These are phyloP conservation scores for Pisolithus thermaeus DNA, from an alignment of 1,284 basidiomycete genomes.

Conservation along the genomic window DNA sequence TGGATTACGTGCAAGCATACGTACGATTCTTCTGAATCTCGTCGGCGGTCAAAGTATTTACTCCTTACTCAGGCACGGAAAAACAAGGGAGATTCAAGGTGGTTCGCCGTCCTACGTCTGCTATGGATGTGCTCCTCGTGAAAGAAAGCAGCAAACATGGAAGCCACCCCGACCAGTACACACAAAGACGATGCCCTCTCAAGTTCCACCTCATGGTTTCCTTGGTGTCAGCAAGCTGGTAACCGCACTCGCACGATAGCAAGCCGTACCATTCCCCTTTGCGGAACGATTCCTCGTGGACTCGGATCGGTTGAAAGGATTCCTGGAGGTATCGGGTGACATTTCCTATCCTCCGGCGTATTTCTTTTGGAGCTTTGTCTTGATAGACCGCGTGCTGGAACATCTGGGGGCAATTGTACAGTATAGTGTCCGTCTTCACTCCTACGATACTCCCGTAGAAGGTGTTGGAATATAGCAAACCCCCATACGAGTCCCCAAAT, in stretches of 20 bases:
- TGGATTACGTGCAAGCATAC: slow-evolving; percentile 24
- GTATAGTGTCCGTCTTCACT: background rate
- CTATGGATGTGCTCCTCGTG: slow-evolving; percentile 19
- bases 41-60: slow-evolving; percentile 1
- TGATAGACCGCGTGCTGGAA: background rate
- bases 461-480: background rate
- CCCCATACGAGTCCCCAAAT: background rate
- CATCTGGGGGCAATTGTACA: background rate
- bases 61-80: slow-evolving; percentile 15
- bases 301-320: background rate
- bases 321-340: background rate
- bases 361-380: background rate
- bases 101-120: slow-evolving; percentile 26
- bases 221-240: slow-evolving; percentile 3
- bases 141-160: slow-evolving; percentile 17
- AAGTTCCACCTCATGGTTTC: slow-evolving; percentile 6
- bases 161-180: slow-evolving; percentile 15
- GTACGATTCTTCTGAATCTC: slow-evolving; percentile 10
- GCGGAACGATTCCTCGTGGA: background rate
- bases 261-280: background rate
- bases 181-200: background rate
- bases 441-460: background rate
- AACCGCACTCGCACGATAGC: slow-evolving; percentile 13
- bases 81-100: slow-evolving; percentile 21
- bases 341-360: background rate